Conservation (phyloP, 768 basidiomycete species). For the Kwoniella shandongensis region DNA sequence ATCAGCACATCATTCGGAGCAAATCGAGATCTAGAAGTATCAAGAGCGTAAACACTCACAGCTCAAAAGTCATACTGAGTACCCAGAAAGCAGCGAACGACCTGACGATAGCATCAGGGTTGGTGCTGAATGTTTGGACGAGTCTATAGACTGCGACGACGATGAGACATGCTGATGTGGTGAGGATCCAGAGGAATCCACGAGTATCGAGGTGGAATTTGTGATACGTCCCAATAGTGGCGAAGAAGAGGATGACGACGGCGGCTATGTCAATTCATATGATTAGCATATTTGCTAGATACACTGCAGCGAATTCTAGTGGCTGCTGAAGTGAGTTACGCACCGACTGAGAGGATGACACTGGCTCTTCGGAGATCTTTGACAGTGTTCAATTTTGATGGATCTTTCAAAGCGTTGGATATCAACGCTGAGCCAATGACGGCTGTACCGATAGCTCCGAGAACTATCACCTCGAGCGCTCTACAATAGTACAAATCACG, state of each 20-base stretch:
- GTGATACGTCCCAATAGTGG: constrained; percentile 10
- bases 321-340: background rate
- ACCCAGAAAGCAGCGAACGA: constrained; percentile 24
- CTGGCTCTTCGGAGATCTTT: constrained; percentile 15
- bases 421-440: constrained; percentile 17
- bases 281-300: background rate
- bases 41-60: no score
- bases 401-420: constrained; percentile 10
- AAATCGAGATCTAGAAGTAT: no score
- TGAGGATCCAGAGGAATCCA: constrained; percentile 17
- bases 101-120: constrained; percentile 4
- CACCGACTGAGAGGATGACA: constrained; percentile 23
- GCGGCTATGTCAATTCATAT: no score
- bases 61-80: constrained; percentile 25
- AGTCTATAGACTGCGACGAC: constrained; percentile 23
- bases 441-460: constrained; percentile 25
- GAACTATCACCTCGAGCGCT: constrained; percentile 1
- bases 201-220: constrained; percentile 13
- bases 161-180: constrained; percentile 2
- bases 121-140: constrained; percentile 10
- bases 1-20: background rate
- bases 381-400: constrained; percentile 14
- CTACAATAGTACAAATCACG: no score
- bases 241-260: constrained; percentile 11
- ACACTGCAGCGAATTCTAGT: background rate